Base-by-base conservation (phyloP, 495 filamentous ascomycete genomes). In the Podospora fimiseda region DNA sequence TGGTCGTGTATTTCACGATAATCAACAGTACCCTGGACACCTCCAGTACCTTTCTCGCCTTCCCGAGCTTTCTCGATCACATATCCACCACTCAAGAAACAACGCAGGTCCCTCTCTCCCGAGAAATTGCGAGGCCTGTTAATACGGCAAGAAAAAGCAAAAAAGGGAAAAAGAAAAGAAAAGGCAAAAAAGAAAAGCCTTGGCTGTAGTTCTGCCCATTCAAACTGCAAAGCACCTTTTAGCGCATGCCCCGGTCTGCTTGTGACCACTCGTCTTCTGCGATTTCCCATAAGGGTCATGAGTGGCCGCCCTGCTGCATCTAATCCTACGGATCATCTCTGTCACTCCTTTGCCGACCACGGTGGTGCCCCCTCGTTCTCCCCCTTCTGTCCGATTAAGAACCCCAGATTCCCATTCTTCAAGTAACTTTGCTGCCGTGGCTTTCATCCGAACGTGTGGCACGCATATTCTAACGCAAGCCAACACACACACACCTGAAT, bases 241-340 rank as follows among this genome's bases (percentile, higher is more conserved):
- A 58, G 60, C 60, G 58, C 57, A 58, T 53, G 44, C 51, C 38
- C 51, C 50, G 7, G 20, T 24, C 44, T 44, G 39, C 55, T 55
- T 50, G 53, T 55, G 60, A 62, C 73, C 71, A 74, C 65, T 74
- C 64, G 69, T 46, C 65, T 64, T 56, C 57, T 65, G 59, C 68
- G 64, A 52, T 60, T 62, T 53, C 47, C 55, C 52, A 50, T 58
- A 50, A 62, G 60, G 60, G 60, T 62, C 48, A 58, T 71, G 62
- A 73, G 62, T 76, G 73, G 70, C 66, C 60, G 57, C 52, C 64
- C 56, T 60, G 57, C 57, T 65, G 62, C 65, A 60, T 60, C 61
- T 53, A 64, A 66, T 64, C 63, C 57, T 60, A 69, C 68, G 64
- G 64, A 57, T 51, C 54, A 55, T 50, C 62, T 67, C 65, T 57